Evolutionary conservation across 371 early-diverging fungal genomes (phyloP), one percentile per base, ranked within the genome.

Genomic region (Apophysomyces elegans): DNA sequence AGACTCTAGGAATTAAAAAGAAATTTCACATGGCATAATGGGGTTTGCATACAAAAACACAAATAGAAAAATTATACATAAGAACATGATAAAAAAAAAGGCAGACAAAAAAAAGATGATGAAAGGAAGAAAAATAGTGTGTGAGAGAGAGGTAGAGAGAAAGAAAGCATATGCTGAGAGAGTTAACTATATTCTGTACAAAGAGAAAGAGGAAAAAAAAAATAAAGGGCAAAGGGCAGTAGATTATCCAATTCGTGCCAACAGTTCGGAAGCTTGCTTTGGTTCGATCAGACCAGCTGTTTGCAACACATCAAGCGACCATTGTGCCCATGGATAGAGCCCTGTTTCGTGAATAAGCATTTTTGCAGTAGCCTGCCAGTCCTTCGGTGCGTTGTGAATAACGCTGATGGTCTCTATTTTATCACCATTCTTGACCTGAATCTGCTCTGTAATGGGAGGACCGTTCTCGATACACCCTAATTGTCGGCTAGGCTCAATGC

Each of bases 401-500:
- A 50, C 32, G 21, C 21, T n/a, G 54, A 50, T 16, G 16, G 54
- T 50, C 54, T 50, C 21, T 21, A 50, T 50, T 5, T 11, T 21
- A 9, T 21, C 54, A 5, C 21, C 54, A 21, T 50, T 50, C 9
- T 21, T 5, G 21, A 50, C 54, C 21, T 50, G 54, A 21, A 50
- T 50, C 9, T 16, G 9, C 4, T 50, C 54, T 16, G 21, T 21
- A 2, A 26, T 4, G 9, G 54, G 54, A 21, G n/a, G 21, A 21
- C 54, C 54, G 21, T 50, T 50, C 9, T 50, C 54, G 9, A 50
- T 50, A 9, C 21, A 50, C 32, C 35, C 16, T n/a, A 16, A 7
- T 50, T 50, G 54, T 21, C 54, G n/a, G 21, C 21, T 50, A 7
- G 64, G 64, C 26, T 58, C 64, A 26, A 64, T 41, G 14, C 57